Base-by-base conservation (phyloP, 2,329 filamentous ascomycete genomes). In the Colletotrichum musae region DNA sequence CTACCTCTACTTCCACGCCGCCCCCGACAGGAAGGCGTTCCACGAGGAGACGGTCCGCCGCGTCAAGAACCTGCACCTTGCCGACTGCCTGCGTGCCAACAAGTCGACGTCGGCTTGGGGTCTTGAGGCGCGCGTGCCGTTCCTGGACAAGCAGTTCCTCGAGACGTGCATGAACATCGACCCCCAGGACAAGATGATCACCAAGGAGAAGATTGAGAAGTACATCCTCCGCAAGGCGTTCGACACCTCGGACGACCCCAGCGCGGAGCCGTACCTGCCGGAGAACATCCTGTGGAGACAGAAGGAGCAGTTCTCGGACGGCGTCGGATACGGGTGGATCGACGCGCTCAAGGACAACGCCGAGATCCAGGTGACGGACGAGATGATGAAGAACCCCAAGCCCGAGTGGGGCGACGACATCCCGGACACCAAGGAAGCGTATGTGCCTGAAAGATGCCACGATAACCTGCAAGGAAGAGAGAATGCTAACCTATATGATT, bases 281-380 rank as follows among this genome's bases (percentile, higher is more conserved):
- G 92, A 97, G 18, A 91, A 95, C 80, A 99, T 99, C 75, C 91
- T 99, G 65, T 99, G 94, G 93, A 89, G 97, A 79, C 97, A 99
- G 84, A 99, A 99, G 90, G 96, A 99, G 86, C 96, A 99, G 85
- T 99, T 99, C 87, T 97, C 93, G 68, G 97, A 99, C 77, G 97
- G 96, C 80, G 96, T 99, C 67, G 96, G 96, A 67, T 99, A 99
- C 85, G 95, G 96, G 72, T 99, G 96, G 96, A 99, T 99, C 79
- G 96, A 99, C 78, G 93, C 92, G 6, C 90, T 99, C 76, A 98
- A 98, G 88, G 96, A 98, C 83, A 93, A 92, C 77, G 96, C 96
- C 41, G 94, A 97, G 83, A 81, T 91, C 73, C 90, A 96, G 66
- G 92, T 99, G 64, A 97, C 93, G 18, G 95, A 99, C 78, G 95